Percentiles rank a stretch among this genome's conserved stretches.
Evolutionary conservation across 2,329 filamentous ascomycete genomes (phyloP).

Genomic region (Blastomyces silverae): DNA sequence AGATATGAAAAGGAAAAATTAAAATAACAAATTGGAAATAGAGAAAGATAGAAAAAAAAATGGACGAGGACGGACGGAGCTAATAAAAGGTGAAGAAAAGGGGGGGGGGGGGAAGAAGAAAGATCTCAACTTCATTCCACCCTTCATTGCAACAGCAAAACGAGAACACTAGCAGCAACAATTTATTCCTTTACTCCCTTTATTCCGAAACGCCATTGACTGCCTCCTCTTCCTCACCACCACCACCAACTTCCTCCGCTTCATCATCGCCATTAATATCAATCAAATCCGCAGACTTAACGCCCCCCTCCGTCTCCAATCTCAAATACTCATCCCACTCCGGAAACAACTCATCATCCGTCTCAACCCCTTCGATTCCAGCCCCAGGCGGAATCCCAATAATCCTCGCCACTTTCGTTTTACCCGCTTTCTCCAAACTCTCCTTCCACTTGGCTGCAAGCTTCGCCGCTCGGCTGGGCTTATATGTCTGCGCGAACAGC

Average conservation of each 20-base stretch:
- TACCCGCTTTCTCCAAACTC: conserved; percentile 73
- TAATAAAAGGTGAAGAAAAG: not conserved
- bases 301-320: conserved; percentile 65
- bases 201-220: conserved; percentile 16
- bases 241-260: conserved; percentile 27
- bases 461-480: conserved; percentile 64
- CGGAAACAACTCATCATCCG: conserved; percentile 76
- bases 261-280: conserved; percentile 35
- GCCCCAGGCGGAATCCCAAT: conserved; percentile 64
- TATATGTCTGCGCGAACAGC: conserved; percentile 91
- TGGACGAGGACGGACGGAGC: not conserved
- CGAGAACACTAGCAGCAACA: not conserved
- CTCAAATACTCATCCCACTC: conserved; percentile 90
- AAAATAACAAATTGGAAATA: conserved; percentile 4
- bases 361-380: conserved; percentile 51
- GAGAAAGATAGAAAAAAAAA: not conserved
- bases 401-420: conserved; percentile 73
- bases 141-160: not conserved
- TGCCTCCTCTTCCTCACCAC: conserved; percentile 31
- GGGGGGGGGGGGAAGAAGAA: not conserved
- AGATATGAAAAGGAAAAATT: not conserved
- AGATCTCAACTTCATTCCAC: too few relatives aligned
- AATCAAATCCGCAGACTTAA: conserved; percentile 38
- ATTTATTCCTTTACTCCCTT: conserved; percentile 8
- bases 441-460: conserved; percentile 76